Evolutionary conservation across 1,139 yeast genomes (phyloP).

Genomic region (Pichia inconspicua): DNA sequence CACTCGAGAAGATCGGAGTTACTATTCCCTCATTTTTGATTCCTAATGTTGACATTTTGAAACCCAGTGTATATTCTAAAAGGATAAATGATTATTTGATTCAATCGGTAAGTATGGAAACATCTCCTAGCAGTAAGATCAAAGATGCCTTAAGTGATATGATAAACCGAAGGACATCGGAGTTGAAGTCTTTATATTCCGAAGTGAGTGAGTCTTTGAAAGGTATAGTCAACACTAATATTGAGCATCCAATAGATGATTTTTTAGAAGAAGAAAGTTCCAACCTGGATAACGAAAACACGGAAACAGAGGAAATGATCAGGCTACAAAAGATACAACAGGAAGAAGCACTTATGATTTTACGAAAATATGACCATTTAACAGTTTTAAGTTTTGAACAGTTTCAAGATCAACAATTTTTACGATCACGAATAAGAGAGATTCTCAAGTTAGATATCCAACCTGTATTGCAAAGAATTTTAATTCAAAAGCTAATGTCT

Average conservation of each 20-base stretch:
- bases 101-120: conserved; percentile 12
- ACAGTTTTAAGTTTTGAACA: conserved; percentile 38
- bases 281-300: not conserved
- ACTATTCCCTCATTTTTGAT: conserved; percentile 12
- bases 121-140: conserved; percentile 8
- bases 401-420: conserved; percentile 42
- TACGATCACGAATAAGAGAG: conserved; percentile 49
- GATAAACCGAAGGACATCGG: conserved; percentile 10
- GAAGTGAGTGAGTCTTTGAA: conserved; percentile 42
- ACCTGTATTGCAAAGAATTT: conserved; percentile 50
- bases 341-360: conserved; percentile 4
- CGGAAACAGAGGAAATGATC: not conserved
- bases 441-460: conserved; percentile 43
- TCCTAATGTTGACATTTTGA: conserved; percentile 9
- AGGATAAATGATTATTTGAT: conserved; percentile 9
- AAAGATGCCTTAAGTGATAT: conserved; percentile 8
- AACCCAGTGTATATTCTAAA: conserved; percentile 5
- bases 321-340: conserved; percentile 8
- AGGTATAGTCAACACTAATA: conserved; percentile 41
- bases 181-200: conserved; percentile 19
- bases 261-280: conserved; percentile 16
- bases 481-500: conserved; percentile 73
- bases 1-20: conserved; percentile 40
- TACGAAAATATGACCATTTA: conserved; percentile 23
- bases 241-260: conserved; percentile 43